These are phyloP conservation scores for Nicotiana rustica DNA, from an alignment of 305 asterid species.

Conservation along the genomic window DNA sequence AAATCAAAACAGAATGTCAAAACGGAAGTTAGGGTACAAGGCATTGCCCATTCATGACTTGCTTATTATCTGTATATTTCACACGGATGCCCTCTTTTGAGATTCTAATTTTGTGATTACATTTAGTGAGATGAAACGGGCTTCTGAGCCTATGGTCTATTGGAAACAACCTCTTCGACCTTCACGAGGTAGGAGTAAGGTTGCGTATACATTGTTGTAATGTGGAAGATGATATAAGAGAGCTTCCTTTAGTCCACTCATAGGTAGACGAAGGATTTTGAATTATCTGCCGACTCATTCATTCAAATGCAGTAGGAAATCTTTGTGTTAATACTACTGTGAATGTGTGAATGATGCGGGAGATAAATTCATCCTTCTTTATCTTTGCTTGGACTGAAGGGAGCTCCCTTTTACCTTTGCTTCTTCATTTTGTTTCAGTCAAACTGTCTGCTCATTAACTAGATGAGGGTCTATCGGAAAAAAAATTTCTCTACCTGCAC, in stretches of 20 bases:
- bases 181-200: too few species aligned
- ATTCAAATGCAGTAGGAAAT: constrained; percentile 55
- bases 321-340: constrained; percentile 35
- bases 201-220: too few species aligned
- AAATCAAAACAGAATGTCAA: background rate
- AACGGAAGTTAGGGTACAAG: background rate
- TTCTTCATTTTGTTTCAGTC: constrained; percentile 6
- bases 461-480: too few species aligned
- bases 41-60: background rate
- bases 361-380: constrained; percentile 66
- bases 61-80: background rate
- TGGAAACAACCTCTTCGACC: background rate
- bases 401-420: constrained; percentile 66
- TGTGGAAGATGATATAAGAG: constrained; percentile 48
- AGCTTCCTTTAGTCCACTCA: constrained; percentile 89
- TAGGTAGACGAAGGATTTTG: constrained; percentile 56
- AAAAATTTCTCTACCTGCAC: too few species aligned
- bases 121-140: background rate
- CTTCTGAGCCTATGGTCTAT: too few species aligned
- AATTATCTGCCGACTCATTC: constrained; percentile 86
- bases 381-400: constrained; percentile 93
- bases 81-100: background rate
- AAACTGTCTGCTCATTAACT: too few species aligned
- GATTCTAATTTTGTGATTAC: background rate
- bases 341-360: constrained; percentile 87